Evolutionary conservation across 2,329 filamentous ascomycete species (phyloP).

Genomic region (Malbranchea zuffiana): DNA sequence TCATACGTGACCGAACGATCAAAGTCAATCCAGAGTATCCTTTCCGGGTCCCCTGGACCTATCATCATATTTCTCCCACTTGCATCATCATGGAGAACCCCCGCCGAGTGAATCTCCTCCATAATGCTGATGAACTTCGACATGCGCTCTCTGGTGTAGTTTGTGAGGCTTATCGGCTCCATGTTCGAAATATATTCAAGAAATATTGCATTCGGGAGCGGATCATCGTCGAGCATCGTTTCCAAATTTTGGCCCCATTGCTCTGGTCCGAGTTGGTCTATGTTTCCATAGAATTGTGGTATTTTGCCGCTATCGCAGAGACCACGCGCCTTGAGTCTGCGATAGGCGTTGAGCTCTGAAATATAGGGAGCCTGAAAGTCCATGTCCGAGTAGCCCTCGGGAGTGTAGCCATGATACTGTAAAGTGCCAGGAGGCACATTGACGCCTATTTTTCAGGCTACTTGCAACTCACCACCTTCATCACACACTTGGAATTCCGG

Average conservation of each 20-base stretch:
- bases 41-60: neutral
- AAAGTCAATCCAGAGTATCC: conserved; percentile 8
- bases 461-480: conserved; percentile 18
- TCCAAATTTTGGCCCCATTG: conserved; percentile 7
- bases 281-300: conserved; percentile 6
- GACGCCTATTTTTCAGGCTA: neutral
- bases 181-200: conserved; percentile 9
- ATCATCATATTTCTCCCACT: conserved; percentile 8
- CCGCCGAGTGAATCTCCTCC: conserved; percentile 4
- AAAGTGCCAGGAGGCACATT: neutral
- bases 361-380: conserved; percentile 4
- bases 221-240: conserved; percentile 5
- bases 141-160: conserved; percentile 6
- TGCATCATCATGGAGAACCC: conserved; percentile 9
- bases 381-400: conserved; percentile 1
- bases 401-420: conserved; percentile 8
- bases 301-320: conserved; percentile 4
- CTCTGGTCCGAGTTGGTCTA: conserved; percentile 6
- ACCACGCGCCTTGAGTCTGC: conserved; percentile 3
- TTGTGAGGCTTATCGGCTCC: conserved; percentile 1
- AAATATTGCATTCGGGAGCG: conserved; percentile 6
- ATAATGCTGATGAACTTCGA: conserved; percentile 2
- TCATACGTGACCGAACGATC: conserved; percentile 8
- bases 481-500: conserved; percentile 12
- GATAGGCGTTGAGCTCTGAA: conserved; percentile 10